phyloP scores from a whole-genome alignment of 495 filamentous ascomycete species.

The Trichoderma erinaceum region DNA sequence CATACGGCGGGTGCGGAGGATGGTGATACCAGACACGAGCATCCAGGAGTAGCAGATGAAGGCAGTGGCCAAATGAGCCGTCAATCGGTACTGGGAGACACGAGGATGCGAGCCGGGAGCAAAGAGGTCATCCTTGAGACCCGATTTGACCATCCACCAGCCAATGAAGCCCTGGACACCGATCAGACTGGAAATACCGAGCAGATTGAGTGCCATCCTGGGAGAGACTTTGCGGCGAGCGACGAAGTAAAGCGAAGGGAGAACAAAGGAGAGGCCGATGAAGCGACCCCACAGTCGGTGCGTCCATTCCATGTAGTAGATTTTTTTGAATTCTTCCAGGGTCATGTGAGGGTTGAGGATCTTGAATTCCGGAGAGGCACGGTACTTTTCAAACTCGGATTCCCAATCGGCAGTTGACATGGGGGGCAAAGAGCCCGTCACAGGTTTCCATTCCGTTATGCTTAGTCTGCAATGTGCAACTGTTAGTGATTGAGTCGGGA shows the following conservation, averaged over 20 bases:
- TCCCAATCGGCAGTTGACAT: constrained; percentile 73
- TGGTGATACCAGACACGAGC: constrained; percentile 84
- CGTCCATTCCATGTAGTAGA: constrained; percentile 99
- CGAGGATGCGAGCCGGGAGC: constrained; percentile 83
- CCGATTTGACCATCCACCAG: constrained; percentile 99
- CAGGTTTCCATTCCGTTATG: constrained; percentile 98
- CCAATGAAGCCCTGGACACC: constrained; percentile 93
- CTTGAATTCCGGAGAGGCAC: constrained; percentile 82
- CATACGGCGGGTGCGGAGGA: constrained; percentile 67
- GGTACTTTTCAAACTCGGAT: constrained; percentile 85
- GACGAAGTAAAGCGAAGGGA: constrained; percentile 85
- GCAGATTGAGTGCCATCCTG: constrained; percentile 69
- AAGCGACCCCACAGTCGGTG: constrained; percentile 94
- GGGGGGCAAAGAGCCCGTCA: constrained; percentile 89
- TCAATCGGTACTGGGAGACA: constrained; percentile 88
- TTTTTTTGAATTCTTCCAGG: constrained; percentile 89
- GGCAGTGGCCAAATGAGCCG: constrained; percentile 81
- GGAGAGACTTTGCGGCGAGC: constrained; percentile 69
- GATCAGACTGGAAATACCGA: constrained; percentile 80
- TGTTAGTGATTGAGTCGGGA: constrained; percentile 7
- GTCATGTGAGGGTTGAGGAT: constrained; percentile 87
- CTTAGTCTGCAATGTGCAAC: constrained; percentile 58
- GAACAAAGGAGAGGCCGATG: constrained; percentile 80
- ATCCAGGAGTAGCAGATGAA: constrained; percentile 89
- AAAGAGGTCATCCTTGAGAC: constrained; percentile 90